Evolutionary conservation across 108 stramenopile genomes (phyloP), one percentile per base, ranked within the genome.

Genomic region (Schizochytrium sp.): DNA sequence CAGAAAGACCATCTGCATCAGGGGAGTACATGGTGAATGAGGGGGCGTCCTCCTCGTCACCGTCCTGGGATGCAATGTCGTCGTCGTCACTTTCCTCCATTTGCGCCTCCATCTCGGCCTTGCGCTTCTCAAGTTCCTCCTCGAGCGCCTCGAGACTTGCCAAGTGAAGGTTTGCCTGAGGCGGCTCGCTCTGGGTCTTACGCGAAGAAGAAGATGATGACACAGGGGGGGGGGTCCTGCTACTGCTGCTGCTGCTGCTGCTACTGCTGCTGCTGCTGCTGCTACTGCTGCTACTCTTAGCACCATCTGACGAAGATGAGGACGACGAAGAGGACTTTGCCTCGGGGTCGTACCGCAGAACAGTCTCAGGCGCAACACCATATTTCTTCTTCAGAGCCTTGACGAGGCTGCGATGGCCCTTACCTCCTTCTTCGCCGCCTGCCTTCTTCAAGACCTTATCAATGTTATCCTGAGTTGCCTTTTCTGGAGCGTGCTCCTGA

Each of bases 331-430:
- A 28, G 28, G 28, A 28, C 72, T 47, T 61, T 58, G 88, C 88
- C 28, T 49, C 50, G 46, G 92, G 88, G 58, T 61, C 49, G 88
- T 95, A 96, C 17, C 96, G 93, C 55, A 88, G 87, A 42, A 83
- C 83, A 2, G 92, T 89, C 88, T 92, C 91, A 0, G 96, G 96
- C 38, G 89, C 92, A 72, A 90, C 88, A 15, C 94, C 91, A 89
- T 97, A 97, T 88, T 97, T 97, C 76, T 96, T 95, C 91, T 96
- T 95, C 89, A 97, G 91, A 89, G 95, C 95, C 72, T 94, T 93
- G 5, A 91, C 94, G 69, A 97, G 90, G 41, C 94, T 92, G 87
- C 90, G 92, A 55, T 96, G 96, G 10, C 95, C 94, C 28, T 90
- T 88, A 17, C 97, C 97, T 42, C 94, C 95, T 72, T 96, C 97